These are phyloP conservation scores for Citrus sinensis DNA, from an alignment of 345 rosid species.

Conservation along the genomic window DVS_A1.0 CM039167.1:4514501-4515000, in stretches of 20 bases:
- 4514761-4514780: no score
- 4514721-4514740: not conserved
- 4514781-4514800: no score
- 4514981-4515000: not conserved
- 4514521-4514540: no score
- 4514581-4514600: no score
- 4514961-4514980: not conserved
- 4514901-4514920: not conserved
- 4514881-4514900: not conserved
- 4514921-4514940: not conserved
- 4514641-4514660: no score
- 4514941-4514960: not conserved
- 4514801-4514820: no score
- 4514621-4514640: no score
- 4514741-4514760: not conserved
- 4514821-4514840: no score
- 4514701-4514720: not conserved
- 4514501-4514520: no score
- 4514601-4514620: no score
- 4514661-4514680: not conserved
- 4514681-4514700: not conserved
- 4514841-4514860: not conserved
- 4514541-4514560: no score
- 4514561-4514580: no score
- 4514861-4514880: not conserved